phyloP scores from a whole-genome alignment of 2,329 filamentous ascomycete species.

The Diaporthe vaccinii region DNA sequence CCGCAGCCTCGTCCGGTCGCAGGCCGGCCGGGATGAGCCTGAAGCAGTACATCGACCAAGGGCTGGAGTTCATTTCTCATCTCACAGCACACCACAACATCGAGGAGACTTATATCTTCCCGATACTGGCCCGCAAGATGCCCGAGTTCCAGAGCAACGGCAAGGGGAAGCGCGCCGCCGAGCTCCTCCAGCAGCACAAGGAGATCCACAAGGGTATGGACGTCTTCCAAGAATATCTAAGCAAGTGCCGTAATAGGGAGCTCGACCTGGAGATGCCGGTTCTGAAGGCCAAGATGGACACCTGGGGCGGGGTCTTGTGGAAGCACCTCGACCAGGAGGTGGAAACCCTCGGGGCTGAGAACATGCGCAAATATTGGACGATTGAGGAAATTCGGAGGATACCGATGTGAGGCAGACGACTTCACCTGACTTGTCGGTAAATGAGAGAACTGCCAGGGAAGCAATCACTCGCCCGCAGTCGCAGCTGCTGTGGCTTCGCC shows the following conservation, averaged over 20 bases:
- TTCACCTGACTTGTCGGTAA: background rate
- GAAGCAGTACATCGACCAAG: conserved; percentile 75
- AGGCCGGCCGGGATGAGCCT: conserved; percentile 76
- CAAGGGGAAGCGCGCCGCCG: conserved; percentile 45
- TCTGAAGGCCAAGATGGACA: conserved; percentile 80
- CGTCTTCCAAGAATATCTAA: conserved; percentile 74
- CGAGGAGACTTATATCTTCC: conserved; percentile 87
- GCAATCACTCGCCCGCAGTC: background rate
- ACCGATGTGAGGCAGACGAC: conserved; percentile 67
- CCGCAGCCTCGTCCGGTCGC: conserved; percentile 70
- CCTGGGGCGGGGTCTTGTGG: conserved; percentile 85
- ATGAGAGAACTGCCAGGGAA: background rate
- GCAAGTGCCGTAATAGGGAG: conserved; percentile 73
- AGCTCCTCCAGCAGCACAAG: conserved; percentile 80
- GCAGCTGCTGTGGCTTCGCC: background rate
- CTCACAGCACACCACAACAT: conserved; percentile 85
- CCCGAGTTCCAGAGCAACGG: conserved; percentile 73
- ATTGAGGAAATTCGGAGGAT: conserved; percentile 79
- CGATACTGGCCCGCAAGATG: conserved; percentile 82
- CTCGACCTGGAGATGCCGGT: conserved; percentile 67
- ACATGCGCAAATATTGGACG: conserved; percentile 88
- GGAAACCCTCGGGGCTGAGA: conserved; percentile 81
- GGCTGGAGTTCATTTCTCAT: conserved; percentile 77
- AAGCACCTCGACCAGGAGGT: conserved; percentile 89
- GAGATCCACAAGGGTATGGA: conserved; percentile 85